Evolutionary conservation across 257 asterid genomes (phyloP), one percentile per base, ranked within the genome.

Genomic region (Petunia secreta): DNA sequence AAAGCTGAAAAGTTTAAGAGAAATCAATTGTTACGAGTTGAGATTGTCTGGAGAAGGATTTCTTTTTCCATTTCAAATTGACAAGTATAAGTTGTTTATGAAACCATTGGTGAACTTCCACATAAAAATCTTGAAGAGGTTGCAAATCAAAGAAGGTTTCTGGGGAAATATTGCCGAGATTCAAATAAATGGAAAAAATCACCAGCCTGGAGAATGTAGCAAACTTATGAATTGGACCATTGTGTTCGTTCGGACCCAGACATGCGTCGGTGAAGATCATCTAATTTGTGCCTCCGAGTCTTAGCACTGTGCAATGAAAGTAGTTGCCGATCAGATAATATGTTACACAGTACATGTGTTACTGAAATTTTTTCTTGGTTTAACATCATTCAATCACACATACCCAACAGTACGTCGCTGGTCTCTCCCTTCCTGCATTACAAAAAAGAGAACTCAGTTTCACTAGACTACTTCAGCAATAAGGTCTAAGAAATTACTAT

Each of bases 251-350:
- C 97, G 2, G 95, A 83, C 43, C 97, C 91, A 86, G 92, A 81
- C 93, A 93, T 92, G 68, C 88, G 96, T 88, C 92, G 98, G 86
- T 92, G 98, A 81, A 93, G 98, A 59, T 79, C 79, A 55, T 93
- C 97, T 46, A 92, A 96, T 80, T 94, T 92, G 86, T 88, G 93
- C n/a, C 85, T 91, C 87, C 96, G 89, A 36, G 98, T 64, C 87
- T 89, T 91, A 16, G 83, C 67, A 60, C 94, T 93, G 97, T 86
- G 85, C 48, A 75, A 68, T 36, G 77, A 55, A 4, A 55, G 62
- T 55, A 55, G 62, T 14, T 14, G 0, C 62, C 34, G 5, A 55
- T 55, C 62, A 55, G 62, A 55, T 14, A 55, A 55, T 55, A 15
- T 25, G 62, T 55, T 14, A 55, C 14, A 14, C 25, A 25, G 25